Evolutionary conservation across 345 rosid species (phyloP).

Genomic region (Pistacia vera): DNA sequence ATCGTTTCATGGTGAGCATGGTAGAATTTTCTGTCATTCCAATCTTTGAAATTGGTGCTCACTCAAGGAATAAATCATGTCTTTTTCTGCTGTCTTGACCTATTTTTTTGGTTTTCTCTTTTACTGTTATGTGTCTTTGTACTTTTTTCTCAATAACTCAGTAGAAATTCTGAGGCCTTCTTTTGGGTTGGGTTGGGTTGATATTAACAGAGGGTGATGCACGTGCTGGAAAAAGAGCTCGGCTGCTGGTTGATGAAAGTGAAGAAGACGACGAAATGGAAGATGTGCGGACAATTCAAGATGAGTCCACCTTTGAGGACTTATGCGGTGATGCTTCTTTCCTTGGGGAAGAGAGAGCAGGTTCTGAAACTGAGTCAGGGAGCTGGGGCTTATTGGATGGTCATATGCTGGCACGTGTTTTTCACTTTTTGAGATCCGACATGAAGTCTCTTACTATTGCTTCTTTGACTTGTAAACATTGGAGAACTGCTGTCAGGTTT

Average conservation of each 20-base stretch:
- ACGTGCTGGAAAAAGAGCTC: slow-evolving; percentile 76
- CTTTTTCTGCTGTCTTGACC: neutral
- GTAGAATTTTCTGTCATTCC: neutral
- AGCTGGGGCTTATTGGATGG: slow-evolving; percentile 90
- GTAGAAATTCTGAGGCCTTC: slow-evolving; percentile 19
- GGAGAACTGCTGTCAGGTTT: slow-evolving; percentile 81
- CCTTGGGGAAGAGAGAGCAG: slow-evolving; percentile 42
- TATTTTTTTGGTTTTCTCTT: slow-evolving; percentile 8
- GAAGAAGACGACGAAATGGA: slow-evolving; percentile 65
- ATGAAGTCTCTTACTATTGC: slow-evolving; percentile 72
- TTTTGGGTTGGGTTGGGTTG: slow-evolving; percentile 21
- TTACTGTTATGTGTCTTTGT: slow-evolving; percentile 9
- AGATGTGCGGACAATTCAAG: slow-evolving; percentile 41
- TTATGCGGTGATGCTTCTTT: slow-evolving; percentile 64
- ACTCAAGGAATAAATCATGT: neutral
- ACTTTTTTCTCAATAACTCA: slow-evolving; percentile 15
- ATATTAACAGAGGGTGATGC: slow-evolving; percentile 56
- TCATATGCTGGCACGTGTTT: slow-evolving; percentile 70
- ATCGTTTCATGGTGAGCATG: neutral
- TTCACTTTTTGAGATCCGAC: slow-evolving; percentile 84
- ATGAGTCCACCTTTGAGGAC: slow-evolving; percentile 74
- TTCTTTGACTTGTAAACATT: slow-evolving; percentile 87
- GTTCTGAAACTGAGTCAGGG: slow-evolving; percentile 39
- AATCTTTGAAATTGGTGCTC: neutral
- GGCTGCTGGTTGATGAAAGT: slow-evolving; percentile 62